phyloP scores from a whole-genome alignment of 164 flowering plant species.

The Annona squamosa region DNA sequence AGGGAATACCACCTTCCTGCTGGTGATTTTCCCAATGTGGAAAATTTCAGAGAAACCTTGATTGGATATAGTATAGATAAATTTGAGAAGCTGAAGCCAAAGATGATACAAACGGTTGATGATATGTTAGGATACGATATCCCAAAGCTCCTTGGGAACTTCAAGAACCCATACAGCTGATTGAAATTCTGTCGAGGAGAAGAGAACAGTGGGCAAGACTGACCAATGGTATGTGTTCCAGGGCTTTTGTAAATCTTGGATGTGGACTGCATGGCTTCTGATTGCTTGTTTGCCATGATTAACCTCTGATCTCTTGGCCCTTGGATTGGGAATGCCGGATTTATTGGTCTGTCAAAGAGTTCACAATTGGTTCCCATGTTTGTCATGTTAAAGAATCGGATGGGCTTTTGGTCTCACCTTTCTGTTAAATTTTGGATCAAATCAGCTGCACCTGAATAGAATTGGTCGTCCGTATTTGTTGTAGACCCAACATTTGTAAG shows the following conservation, averaged over 20 bases:
- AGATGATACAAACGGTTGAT: constrained; percentile 83
- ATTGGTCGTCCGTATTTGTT: too few species aligned
- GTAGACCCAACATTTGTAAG: too few species aligned
- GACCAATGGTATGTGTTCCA: background rate
- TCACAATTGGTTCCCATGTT: too few species aligned
- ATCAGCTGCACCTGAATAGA: too few species aligned
- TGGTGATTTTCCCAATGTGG: constrained; percentile 90
- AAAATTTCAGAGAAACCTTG: constrained; percentile 65
- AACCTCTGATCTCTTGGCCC: background rate
- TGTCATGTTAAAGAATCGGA: too few species aligned
- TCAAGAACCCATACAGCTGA: constrained; percentile 32
- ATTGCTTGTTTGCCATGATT: too few species aligned
- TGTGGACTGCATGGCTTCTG: background rate
- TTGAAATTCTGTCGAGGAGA: background rate
- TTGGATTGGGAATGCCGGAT: background rate
- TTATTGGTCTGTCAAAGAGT: too few species aligned
- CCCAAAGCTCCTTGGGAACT: constrained; percentile 74
- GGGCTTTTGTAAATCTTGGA: background rate
- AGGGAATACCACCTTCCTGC: constrained; percentile 52
- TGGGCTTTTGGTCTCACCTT: too few species aligned
- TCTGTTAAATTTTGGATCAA: too few species aligned
- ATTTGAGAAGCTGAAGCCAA: constrained; percentile 86
- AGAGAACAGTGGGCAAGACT: background rate
- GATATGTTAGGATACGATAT: constrained; percentile 96
- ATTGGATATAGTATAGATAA: constrained; percentile 75